These are phyloP conservation scores for Backusella tarrabulga DNA, from an alignment of 192 early-diverging fungal species.

Conservation along the genomic window DNA sequence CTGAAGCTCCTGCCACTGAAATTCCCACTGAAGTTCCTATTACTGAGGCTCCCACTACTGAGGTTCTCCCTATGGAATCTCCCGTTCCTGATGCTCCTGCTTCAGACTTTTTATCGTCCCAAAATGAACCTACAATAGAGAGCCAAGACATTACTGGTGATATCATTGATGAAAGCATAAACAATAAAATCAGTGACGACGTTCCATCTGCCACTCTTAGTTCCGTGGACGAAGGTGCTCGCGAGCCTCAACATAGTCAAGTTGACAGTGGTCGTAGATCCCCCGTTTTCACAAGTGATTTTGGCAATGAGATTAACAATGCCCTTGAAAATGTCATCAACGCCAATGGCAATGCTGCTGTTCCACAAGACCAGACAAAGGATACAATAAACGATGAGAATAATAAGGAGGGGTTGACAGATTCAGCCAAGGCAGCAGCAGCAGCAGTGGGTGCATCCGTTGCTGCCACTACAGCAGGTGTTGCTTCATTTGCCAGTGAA, in stretches of 20 bases:
- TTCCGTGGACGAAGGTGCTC: neutral
- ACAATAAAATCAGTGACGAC: neutral
- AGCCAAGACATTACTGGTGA: neutral
- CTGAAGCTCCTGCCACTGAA: neutral
- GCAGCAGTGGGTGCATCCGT: neutral
- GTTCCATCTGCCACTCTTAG: neutral
- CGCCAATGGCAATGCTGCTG: neutral
- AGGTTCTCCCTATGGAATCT: neutral
- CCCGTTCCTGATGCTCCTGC: neutral
- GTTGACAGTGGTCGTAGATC: neutral
- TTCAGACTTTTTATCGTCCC: neutral
- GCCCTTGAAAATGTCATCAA: neutral
- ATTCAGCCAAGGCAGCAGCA: neutral
- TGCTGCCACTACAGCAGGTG: neutral
- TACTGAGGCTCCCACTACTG: too few species aligned
- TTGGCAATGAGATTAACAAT: neutral
- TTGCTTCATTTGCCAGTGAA: neutral
- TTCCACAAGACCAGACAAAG: neutral
- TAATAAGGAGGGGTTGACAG: neutral
- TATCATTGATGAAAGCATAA: neutral
- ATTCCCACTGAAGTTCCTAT: too few species aligned
- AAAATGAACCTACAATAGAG: neutral
- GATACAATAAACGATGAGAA: too few species aligned
- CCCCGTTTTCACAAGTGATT: neutral
- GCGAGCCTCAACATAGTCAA: neutral